Conservation (phyloP, 1,139 yeast genomes). For the Zygosaccharomyces sapae region DNA sequence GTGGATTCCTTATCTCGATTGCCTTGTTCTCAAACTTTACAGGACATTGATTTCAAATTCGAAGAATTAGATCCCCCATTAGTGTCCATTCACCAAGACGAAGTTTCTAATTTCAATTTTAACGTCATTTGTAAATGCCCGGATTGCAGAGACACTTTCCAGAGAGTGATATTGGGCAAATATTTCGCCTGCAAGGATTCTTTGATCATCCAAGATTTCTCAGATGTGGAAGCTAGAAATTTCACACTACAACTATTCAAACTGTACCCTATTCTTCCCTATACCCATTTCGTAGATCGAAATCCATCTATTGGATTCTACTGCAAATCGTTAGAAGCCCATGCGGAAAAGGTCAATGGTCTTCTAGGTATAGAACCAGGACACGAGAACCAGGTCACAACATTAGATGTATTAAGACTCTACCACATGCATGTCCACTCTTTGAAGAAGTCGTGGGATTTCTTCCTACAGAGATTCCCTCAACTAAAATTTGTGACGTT, state of each 20-base stretch:
- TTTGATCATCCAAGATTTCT: constrained; percentile 18
- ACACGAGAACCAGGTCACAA: constrained; percentile 12
- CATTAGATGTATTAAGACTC: constrained; percentile 21
- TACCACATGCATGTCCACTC: constrained; percentile 32
- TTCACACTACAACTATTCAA: constrained; percentile 28
- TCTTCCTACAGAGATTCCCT: constrained; percentile 25
- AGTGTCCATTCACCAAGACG: constrained; percentile 21
- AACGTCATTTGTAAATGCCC: constrained; percentile 28
- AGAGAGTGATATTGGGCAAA: constrained; percentile 23
- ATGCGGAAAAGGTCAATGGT: constrained; percentile 21
- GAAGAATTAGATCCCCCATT: constrained; percentile 23
- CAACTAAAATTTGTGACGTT: constrained; percentile 24
- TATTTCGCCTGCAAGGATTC: constrained; percentile 26
- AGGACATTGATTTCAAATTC: constrained; percentile 27
- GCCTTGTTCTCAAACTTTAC: constrained; percentile 20
- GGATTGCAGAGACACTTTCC: constrained; percentile 23
- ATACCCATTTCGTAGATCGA: constrained; percentile 24
- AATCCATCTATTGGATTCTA: constrained; percentile 30
- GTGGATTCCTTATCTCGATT: constrained; percentile 20
- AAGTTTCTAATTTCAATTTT: constrained; percentile 21
- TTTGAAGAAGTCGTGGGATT: constrained; percentile 28
- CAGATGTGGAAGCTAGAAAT: constrained; percentile 25
- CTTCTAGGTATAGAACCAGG: constrained; percentile 15
- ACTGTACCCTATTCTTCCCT: constrained; percentile 31
- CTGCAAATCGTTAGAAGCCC: constrained; percentile 23